Evolutionary conservation across 2,329 filamentous ascomycete genomes (phyloP).

Genomic region (Fusarium fracticaudum): DNA sequence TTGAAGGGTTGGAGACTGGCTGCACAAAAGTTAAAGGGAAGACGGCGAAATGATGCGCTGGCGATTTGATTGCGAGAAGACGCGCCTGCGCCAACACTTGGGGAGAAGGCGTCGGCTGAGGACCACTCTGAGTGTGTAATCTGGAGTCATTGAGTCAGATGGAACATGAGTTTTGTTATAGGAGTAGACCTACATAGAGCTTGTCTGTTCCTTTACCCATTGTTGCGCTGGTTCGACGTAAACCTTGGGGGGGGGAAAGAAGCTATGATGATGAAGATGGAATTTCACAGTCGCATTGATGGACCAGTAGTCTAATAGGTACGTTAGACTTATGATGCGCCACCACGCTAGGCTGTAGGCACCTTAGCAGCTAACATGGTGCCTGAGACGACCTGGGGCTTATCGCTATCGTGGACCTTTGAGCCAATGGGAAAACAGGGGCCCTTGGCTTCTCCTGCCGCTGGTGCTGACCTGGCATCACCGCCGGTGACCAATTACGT

Average conservation of each 20-base stretch:
- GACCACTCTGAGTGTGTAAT: constrained; percentile 99
- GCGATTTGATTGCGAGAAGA: constrained; percentile 57
- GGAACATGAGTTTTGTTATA: not conserved
- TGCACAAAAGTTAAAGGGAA: constrained; percentile 98
- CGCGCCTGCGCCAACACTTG: constrained; percentile 77
- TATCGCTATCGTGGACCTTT: constrained; percentile 20
- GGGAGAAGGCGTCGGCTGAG: constrained; percentile 87
- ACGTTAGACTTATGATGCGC: constrained; percentile 24
- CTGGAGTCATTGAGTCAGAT: constrained; percentile 35
- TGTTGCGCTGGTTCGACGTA: constrained; percentile 17
- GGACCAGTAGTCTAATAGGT: not conserved
- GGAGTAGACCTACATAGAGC: constrained; percentile 50
- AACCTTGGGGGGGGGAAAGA: not conserved
- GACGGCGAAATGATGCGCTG: constrained; percentile 77
- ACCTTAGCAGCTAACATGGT: constrained; percentile 10
- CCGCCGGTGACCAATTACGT: constrained; percentile 40
- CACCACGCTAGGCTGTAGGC: constrained; percentile 4
- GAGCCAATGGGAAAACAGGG: constrained; percentile 18
- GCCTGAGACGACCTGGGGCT: constrained; percentile 32
- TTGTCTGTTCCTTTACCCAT: constrained; percentile 59
- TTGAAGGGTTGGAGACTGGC: constrained; percentile 94
- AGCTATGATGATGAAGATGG: constrained; percentile 28
- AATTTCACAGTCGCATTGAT: constrained; percentile 1
- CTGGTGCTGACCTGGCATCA: constrained; percentile 43
- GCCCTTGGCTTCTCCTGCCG: constrained; percentile 14